Evolutionary conservation across 1,284 basidiomycete species (phyloP).

Genomic region (Phellinidium pouzarii): DNA sequence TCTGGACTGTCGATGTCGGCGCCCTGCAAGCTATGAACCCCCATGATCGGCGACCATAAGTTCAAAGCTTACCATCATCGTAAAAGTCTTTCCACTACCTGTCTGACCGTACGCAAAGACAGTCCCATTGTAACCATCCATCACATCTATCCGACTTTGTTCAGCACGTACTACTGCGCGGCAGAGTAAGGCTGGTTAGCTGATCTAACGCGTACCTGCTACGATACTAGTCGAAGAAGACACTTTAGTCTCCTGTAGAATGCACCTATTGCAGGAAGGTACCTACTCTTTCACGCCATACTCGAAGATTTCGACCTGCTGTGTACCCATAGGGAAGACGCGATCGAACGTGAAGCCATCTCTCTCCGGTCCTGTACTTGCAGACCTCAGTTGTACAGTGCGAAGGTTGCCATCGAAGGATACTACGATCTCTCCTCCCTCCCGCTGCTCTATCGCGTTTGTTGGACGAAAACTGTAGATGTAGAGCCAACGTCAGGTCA

Average conservation of each 20-base stretch:
- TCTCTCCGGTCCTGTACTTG: constrained; percentile 71
- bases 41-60: constrained; percentile 19
- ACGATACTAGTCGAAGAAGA: constrained; percentile 22
- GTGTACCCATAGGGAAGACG: constrained; percentile 90
- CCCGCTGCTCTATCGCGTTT: constrained; percentile 86
- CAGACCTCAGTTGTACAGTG: constrained; percentile 75
- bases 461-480: constrained; percentile 82
- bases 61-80: constrained; percentile 77
- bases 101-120: constrained; percentile 99
- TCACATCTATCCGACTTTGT: constrained; percentile 63
- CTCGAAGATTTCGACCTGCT: constrained; percentile 95
- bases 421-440: constrained; percentile 89
- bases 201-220: constrained; percentile 18
- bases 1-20: constrained; percentile 93
- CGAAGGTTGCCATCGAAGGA: constrained; percentile 82
- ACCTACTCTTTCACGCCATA: constrained; percentile 95
- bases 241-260: constrained; percentile 8
- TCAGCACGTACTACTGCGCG: neutral
- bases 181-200: neutral
- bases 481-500: neutral
- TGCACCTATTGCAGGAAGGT: constrained; percentile 5
- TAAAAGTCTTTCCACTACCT: constrained; percentile 94
- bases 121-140: constrained; percentile 98
- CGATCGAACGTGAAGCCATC: constrained; percentile 97
- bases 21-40: constrained; percentile 49